Base-by-base conservation (phyloP, 495 filamentous ascomycete species). In the Trichoderma orchidacearum region DNA sequence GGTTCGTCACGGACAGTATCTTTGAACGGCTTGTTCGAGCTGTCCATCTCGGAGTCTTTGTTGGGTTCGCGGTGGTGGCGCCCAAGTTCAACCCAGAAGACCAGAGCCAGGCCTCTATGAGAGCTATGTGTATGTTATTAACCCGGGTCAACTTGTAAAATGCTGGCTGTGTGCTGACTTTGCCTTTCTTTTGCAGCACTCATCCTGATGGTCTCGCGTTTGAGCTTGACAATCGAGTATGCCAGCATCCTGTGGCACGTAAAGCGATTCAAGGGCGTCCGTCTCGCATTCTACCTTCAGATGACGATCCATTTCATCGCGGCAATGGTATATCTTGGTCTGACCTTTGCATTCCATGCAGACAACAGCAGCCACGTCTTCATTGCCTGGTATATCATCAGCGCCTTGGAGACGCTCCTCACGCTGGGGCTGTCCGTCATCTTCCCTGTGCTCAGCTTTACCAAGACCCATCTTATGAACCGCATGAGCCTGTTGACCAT, bases 401-500 rank as follows among this genome's bases (percentile, higher is more conserved):
- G 74, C 51, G 67, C 71, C 7, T 53, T 78, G 21, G 82, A 87
- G 64, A 75, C 74, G 34, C 61, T 74, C 53, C 58, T 75, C 34
- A 72, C 78, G 6, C 74, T 83, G 58, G 66, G 60, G 3, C 63
- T 80, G 12, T 81, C 82, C 13, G 75, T 69, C 41, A 53, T 66
- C 25, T 84, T 72, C 65, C 68, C 75, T 17, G 67, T 75, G 13
- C 73, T 86, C 32, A 80, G 75, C 56, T 84, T 87, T 64, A 74
- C 82, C 59, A 72, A 78, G 30, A 85, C 82, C 3, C 82, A 86
- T 64, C 69, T 87, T 53, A 76, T 78, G 41, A 72, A 81, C 38
- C 72, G 85, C 34, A 80, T 87, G 77, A 76, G 75, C 27, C 72
- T 86, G 7, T 72, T 86, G 23, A 86, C 84, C 0, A 70, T 85